Evolutionary conservation across 2,329 filamentous ascomycete species (phyloP).

Genomic region (Zalaria obscura): DNA sequence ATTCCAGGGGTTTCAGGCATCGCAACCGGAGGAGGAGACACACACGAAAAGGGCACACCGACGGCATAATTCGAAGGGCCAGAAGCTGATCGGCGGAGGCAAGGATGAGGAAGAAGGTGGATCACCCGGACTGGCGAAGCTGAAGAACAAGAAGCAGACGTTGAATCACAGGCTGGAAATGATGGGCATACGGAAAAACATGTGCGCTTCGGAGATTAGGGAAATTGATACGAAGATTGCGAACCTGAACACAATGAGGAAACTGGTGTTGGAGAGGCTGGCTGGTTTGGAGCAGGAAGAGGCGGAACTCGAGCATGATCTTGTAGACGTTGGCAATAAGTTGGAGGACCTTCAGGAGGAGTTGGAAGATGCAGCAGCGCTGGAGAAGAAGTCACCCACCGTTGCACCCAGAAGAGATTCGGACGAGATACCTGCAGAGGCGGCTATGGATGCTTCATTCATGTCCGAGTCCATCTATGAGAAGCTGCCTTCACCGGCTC

Average conservation of each 20-base stretch:
- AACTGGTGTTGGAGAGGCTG: slow-evolving; percentile 76
- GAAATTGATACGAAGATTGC: slow-evolving; percentile 96
- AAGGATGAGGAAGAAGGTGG: slow-evolving; percentile 44
- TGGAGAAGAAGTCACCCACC: slow-evolving; percentile 25
- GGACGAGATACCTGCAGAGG: slow-evolving; percentile 12
- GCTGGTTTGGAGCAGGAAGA: slow-evolving; percentile 85
- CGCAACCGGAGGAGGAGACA: slow-evolving; percentile 53
- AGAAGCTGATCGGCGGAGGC: slow-evolving; percentile 54
- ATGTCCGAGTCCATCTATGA: slow-evolving; percentile 98
- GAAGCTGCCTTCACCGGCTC: slow-evolving; percentile 57
- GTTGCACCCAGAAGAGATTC: slow-evolving; percentile 5
- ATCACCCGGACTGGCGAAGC: slow-evolving; percentile 53
- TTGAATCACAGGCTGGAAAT: slow-evolving; percentile 82
- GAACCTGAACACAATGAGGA: slow-evolving; percentile 84
- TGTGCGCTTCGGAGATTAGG: slow-evolving; percentile 89
- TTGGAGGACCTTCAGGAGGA: slow-evolving; percentile 50
- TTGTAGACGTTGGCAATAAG: slow-evolving; percentile 46
- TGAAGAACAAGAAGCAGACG: slow-evolving; percentile 67
- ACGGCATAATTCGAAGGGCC: slow-evolving; percentile 56
- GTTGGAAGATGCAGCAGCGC: slow-evolving; percentile 33
- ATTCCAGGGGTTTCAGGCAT: slow-evolving; percentile 93
- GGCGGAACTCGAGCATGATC: slow-evolving; percentile 73
- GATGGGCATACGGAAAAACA: slow-evolving; percentile 85
- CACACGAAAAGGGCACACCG: slow-evolving; percentile 54
- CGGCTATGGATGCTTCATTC: slow-evolving; percentile 46